These are phyloP conservation scores for Ophiostoma himal-ulmi DNA, from an alignment of 2,329 filamentous ascomycete genomes.

Conservation along the genomic window DNA sequence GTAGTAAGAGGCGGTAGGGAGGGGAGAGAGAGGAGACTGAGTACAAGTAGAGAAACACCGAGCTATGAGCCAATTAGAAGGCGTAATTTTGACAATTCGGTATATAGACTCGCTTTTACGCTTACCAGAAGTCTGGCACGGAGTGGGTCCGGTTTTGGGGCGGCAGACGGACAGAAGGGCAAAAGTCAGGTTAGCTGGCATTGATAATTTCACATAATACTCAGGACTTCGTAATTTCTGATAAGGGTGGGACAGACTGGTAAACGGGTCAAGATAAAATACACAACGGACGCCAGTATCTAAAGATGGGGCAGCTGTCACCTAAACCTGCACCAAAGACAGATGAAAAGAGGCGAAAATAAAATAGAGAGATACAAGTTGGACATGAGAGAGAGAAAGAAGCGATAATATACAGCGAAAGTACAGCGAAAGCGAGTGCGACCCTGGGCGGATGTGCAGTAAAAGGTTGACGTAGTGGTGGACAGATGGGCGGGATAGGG, in stretches of 20 bases:
- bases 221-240: background rate
- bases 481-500: background rate
- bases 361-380: background rate
- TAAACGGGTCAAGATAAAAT: background rate
- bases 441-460: background rate
- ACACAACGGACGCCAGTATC: background rate
- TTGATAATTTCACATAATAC: background rate
- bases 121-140: slow-evolving; percentile 10
- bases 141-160: background rate
- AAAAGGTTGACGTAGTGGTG: background rate
- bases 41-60: background rate
- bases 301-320: background rate
- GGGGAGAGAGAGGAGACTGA: background rate
- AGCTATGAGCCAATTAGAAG: background rate
- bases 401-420: background rate
- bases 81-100: background rate
- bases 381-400: background rate
- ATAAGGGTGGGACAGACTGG: background rate
- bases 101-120: background rate
- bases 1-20: background rate
- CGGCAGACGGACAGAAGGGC: background rate
- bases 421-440: background rate
- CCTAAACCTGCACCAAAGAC: background rate
- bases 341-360: background rate
- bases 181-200: background rate